These are phyloP conservation scores for rapeseed (Brassica napus) DNA, from an alignment of 345 rosid genomes.

Conservation along the genomic window DNA sequence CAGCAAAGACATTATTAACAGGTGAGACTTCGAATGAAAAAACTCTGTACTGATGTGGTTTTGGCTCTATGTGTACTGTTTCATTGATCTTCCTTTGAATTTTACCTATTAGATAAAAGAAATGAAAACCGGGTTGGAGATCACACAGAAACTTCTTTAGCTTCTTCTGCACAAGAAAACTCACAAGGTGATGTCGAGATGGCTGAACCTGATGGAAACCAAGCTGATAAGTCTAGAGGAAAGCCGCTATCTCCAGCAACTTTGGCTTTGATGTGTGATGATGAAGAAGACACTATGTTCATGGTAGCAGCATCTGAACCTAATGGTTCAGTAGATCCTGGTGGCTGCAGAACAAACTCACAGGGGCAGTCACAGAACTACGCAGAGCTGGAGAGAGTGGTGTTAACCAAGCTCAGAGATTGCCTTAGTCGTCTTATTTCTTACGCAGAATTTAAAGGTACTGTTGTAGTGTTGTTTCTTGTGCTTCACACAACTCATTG, in stretches of 20 bases:
- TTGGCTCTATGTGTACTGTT: not conserved
- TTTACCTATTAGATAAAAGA: constrained; percentile 49
- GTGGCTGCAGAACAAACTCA: constrained; percentile 52
- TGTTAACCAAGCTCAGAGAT: constrained; percentile 77
- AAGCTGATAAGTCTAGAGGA: constrained; percentile 50
- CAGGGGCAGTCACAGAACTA: constrained; percentile 64
- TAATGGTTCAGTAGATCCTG: constrained; percentile 48
- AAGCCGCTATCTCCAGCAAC: constrained; percentile 98
- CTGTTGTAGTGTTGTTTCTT: constrained; percentile 24
- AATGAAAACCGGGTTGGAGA: constrained; percentile 50
- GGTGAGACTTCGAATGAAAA: constrained; percentile 45
- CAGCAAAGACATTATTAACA: constrained; percentile 71
- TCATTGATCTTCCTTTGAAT: constrained; percentile 9
- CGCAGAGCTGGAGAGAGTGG: constrained; percentile 80
- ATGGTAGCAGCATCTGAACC: constrained; percentile 70
- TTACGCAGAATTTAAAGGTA: constrained; percentile 83
- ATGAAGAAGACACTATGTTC: constrained; percentile 87
- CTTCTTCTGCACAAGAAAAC: constrained; percentile 60
- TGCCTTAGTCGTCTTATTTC: constrained; percentile 85
- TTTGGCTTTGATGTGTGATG: constrained; percentile 97
- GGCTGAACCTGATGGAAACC: constrained; percentile 50
- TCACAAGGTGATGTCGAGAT: constrained; percentile 47
- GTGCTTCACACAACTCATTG: not conserved
- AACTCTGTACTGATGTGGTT: constrained; percentile 13
- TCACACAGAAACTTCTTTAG: constrained; percentile 52